Evolutionary conservation across 768 basidiomycete genomes (phyloP).

Genomic region (Rubroboletus satanas): DNA sequence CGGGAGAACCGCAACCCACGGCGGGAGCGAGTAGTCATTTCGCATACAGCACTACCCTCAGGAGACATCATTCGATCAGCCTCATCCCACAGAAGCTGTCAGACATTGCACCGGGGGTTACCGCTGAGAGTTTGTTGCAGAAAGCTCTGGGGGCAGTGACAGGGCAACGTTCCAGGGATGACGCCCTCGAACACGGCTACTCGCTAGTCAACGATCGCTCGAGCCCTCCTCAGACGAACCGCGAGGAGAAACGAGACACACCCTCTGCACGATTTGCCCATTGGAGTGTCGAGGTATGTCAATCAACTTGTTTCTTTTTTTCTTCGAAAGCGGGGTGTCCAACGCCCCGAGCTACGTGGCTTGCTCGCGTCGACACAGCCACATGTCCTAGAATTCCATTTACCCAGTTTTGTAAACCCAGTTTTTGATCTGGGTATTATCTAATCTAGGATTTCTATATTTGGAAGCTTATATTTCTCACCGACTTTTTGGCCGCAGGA

Average conservation of each 20-base stretch:
- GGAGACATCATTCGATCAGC: slow-evolving; percentile 50
- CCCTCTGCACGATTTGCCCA: slow-evolving; percentile 68
- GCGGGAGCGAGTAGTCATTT: slow-evolving; percentile 71
- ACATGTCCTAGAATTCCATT: slow-evolving; percentile 2
- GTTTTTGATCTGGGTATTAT: neutral
- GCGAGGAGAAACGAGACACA: slow-evolving; percentile 43
- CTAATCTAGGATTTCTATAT: neutral
- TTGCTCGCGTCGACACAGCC: slow-evolving; percentile 2
- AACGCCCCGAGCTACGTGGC: neutral
- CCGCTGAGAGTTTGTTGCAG: slow-evolving; percentile 52
- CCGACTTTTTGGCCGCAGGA: slow-evolving; percentile 44
- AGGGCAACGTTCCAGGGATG: slow-evolving; percentile 20
- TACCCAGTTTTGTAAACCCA: neutral
- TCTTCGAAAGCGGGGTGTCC: neutral
- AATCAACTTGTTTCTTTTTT: neutral
- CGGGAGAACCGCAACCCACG: slow-evolving; percentile 50
- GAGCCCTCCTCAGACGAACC: slow-evolving; percentile 12
- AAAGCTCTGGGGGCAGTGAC: slow-evolving; percentile 33
- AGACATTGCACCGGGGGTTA: slow-evolving; percentile 32
- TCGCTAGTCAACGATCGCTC: slow-evolving; percentile 26
- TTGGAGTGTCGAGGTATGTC: slow-evolving; percentile 59
- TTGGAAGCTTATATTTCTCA: slow-evolving; percentile 2
- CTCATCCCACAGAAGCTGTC: slow-evolving; percentile 39
- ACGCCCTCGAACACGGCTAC: slow-evolving; percentile 39
- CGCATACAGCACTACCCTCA: slow-evolving; percentile 76